These are phyloP conservation scores for Holtermannia corniformis DNA, from an alignment of 768 basidiomycete species.

Conservation along the genomic window DNA sequence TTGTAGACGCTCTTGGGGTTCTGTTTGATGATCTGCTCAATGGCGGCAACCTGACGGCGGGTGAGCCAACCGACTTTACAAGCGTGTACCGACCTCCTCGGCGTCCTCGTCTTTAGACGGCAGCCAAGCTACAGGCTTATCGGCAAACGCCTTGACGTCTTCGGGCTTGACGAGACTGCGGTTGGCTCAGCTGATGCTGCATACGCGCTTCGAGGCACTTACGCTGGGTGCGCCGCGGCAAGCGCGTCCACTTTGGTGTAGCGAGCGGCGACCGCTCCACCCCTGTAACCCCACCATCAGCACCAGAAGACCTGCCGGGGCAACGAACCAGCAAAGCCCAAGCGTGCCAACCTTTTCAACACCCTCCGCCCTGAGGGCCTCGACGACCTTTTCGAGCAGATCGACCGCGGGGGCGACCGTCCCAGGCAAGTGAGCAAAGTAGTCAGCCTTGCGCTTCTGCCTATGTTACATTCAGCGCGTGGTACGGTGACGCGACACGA, in stretches of 20 bases:
- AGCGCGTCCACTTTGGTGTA: conserved; percentile 45
- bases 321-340: conserved; percentile 41
- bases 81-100: conserved; percentile 47
- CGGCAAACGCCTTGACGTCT: conserved; percentile 49
- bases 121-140: conserved; percentile 53
- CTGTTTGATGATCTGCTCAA: background rate
- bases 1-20: background rate
- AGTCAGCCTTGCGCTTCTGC: conserved; percentile 44
- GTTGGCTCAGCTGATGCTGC: too few species aligned
- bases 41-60: too few species aligned
- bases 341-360: conserved; percentile 16
- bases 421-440: conserved; percentile 53
- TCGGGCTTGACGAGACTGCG: too few species aligned
- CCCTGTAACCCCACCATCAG: conserved; percentile 42
- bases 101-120: conserved; percentile 54
- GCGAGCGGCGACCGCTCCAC: conserved; percentile 6
- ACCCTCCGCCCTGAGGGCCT: conserved; percentile 12
- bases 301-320: too few species aligned
- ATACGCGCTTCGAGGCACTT: too few species aligned
- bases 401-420: conserved; percentile 28
- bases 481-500: conserved; percentile 16
- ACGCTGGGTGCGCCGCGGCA: conserved; percentile 55
- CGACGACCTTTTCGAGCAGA: conserved; percentile 9
- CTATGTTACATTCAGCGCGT: conserved; percentile 25
- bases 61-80: too few species aligned